Conservation (phyloP, 2,329 filamentous ascomycete genomes). For the Cytospora leucostoma region DNA sequence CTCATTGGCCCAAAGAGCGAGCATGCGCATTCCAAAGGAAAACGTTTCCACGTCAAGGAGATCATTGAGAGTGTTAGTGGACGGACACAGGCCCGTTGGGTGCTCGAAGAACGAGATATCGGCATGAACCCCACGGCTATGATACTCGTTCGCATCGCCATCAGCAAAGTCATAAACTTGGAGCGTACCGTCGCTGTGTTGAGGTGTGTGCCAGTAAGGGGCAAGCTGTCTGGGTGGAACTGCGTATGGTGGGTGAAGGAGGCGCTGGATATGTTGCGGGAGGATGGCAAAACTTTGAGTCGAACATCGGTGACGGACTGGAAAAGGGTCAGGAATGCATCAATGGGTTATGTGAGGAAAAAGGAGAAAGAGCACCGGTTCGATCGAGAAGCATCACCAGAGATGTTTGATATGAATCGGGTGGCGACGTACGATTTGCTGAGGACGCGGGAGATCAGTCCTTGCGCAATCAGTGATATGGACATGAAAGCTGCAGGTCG, state of each 20-base stretch:
- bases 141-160: constrained; percentile 18
- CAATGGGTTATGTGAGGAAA: background rate
- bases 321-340: background rate
- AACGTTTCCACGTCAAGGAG: constrained; percentile 18
- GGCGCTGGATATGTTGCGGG: constrained; percentile 1
- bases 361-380: constrained; percentile 16
- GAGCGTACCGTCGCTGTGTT: constrained; percentile 1
- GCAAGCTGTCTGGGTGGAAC: constrained; percentile 10
- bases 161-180: background rate
- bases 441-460: background rate
- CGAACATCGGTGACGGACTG: background rate
- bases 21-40: constrained; percentile 12
- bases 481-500: background rate
- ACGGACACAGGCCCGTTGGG: constrained; percentile 8
- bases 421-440: constrained; percentile 11
- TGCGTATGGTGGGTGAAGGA: constrained; percentile 12
- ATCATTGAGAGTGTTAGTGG: constrained; percentile 4
- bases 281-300: background rate
- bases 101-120: constrained; percentile 15
- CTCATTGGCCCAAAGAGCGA: constrained; percentile 33
- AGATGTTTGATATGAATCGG: constrained; percentile 7
- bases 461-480: background rate
- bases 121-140: constrained; percentile 21
- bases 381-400: constrained; percentile 4
- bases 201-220: background rate